Conservation (phyloP, 352 stramenopile genomes). For the Thraustotheca clavata region DNA sequence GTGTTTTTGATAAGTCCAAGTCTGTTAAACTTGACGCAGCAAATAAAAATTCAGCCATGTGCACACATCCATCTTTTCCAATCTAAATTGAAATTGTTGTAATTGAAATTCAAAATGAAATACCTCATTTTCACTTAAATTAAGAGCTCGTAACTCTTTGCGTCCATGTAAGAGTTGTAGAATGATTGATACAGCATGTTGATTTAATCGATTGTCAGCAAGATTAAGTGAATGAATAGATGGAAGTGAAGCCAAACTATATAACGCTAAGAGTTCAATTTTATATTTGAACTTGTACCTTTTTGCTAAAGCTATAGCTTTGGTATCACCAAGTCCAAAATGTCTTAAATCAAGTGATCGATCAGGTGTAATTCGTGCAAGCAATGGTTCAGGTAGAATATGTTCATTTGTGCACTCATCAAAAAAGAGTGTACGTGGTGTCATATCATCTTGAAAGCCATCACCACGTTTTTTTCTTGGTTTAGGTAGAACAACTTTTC, state of each 20-base stretch:
- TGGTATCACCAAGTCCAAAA: constrained; percentile 57
- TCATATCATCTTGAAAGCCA: constrained; percentile 26
- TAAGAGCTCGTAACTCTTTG: constrained; percentile 42
- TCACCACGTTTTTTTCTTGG: neutral
- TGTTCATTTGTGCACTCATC: constrained; percentile 50
- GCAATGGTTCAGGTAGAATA: constrained; percentile 55
- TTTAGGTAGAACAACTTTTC: constrained; percentile 18
- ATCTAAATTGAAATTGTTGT: constrained; percentile 11
- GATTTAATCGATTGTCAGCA: constrained; percentile 58
- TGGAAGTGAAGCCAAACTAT: constrained; percentile 32
- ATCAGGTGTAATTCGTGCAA: constrained; percentile 57
- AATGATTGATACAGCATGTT: constrained; percentile 49
- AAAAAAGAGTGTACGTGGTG: constrained; percentile 57
- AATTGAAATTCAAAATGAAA: neutral
- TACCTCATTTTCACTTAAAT: constrained; percentile 58
- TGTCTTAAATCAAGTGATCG: constrained; percentile 53
- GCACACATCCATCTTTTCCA: constrained; percentile 37
- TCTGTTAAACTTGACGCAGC: constrained; percentile 36
- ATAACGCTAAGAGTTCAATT: constrained; percentile 24
- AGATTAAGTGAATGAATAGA: constrained; percentile 55
- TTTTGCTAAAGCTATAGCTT: constrained; percentile 45
- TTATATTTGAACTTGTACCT: neutral
- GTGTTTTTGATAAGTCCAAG: constrained; percentile 53
- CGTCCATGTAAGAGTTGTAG: constrained; percentile 29
- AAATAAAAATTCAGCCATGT: constrained; percentile 48